Conservation (phyloP, 805 yeast genomes). For the Barnettozyma sp. region DNA sequence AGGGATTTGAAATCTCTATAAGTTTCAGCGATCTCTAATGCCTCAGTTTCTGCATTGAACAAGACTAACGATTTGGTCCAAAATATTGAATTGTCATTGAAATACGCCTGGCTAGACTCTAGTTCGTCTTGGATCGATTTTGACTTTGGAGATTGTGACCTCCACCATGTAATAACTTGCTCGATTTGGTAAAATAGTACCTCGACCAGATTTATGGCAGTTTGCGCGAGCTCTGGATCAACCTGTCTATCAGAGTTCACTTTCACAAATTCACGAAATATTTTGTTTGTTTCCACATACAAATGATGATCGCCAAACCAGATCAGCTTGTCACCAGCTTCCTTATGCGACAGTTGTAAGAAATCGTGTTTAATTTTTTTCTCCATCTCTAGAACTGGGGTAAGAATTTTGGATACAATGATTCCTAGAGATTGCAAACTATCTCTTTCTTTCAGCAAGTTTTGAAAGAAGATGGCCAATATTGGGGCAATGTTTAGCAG, state of each 20-base stretch:
- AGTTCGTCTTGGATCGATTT: constrained; percentile 18
- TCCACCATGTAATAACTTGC: constrained; percentile 31
- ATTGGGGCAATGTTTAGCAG: constrained; percentile 23
- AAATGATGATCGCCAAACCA: constrained; percentile 45
- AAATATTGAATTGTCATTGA: constrained; percentile 27
- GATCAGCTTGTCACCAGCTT: constrained; percentile 27
- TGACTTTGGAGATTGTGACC: constrained; percentile 17
- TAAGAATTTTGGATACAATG: constrained; percentile 22
- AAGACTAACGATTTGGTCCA: constrained; percentile 60
- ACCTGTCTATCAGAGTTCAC: constrained; percentile 7
- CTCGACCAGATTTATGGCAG: constrained; percentile 33
- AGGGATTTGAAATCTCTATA: constrained; percentile 61
- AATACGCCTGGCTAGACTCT: constrained; percentile 19
- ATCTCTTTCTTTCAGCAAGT: constrained; percentile 11
- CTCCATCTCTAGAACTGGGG: constrained; percentile 36
- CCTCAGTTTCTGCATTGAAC: constrained; percentile 44
- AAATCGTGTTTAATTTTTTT: constrained; percentile 27
- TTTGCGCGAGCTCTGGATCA: constrained; percentile 14
- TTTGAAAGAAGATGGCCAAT: constrained; percentile 22
- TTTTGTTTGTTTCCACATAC: constrained; percentile 34
- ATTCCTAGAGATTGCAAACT: constrained; percentile 20
- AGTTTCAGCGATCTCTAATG: constrained; percentile 55
- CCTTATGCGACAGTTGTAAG: constrained; percentile 28
- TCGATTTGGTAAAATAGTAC: constrained; percentile 34
- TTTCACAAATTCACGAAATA: constrained; percentile 29